Percentiles rank a stretch among this genome's conserved stretches.
Evolutionary conservation across 495 filamentous ascomycete species (phyloP).

Genomic region (Penicillium lagena): DNA sequence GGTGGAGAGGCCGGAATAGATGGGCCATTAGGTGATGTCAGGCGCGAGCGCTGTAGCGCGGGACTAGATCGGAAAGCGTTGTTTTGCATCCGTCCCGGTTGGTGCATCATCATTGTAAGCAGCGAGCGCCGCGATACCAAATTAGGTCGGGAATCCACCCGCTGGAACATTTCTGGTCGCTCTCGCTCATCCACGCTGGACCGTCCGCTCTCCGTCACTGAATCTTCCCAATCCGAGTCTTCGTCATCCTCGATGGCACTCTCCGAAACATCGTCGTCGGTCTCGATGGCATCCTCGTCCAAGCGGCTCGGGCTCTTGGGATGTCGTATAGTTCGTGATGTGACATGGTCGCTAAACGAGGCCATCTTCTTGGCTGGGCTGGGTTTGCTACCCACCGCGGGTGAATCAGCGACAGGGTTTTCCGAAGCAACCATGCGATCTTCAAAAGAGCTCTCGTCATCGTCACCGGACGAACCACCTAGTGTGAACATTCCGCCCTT

Average conservation of each 20-base stretch:
- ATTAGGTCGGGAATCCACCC: conserved; percentile 83
- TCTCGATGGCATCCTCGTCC: conserved; percentile 72
- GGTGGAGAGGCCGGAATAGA: conserved; percentile 67
- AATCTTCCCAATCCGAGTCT: conserved; percentile 87
- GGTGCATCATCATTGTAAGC: conserved; percentile 82
- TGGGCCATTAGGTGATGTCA: conserved; percentile 66
- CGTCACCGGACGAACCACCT: conserved; percentile 70
- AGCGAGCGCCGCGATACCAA: conserved; percentile 81
- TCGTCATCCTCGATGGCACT: conserved; percentile 87
- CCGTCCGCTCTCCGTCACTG: conserved; percentile 76
- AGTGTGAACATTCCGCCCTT: conserved; percentile 68
- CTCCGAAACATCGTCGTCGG: conserved; percentile 66
- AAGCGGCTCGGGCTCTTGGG: conserved; percentile 52
- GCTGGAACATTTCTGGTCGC: conserved; percentile 60
- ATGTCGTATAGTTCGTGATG: conserved; percentile 55
- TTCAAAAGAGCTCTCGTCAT: conserved; percentile 75
- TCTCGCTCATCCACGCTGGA: conserved; percentile 70
- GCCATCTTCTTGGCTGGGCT: conserved; percentile 64
- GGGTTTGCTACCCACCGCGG: conserved; percentile 20
- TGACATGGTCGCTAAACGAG: conserved; percentile 77
- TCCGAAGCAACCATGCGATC: conserved; percentile 49
- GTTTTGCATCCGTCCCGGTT: conserved; percentile 43
- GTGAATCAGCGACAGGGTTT: conserved; percentile 49
- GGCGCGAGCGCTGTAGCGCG: conserved; percentile 70
- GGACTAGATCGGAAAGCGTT: conserved; percentile 70